phyloP scores from a whole-genome alignment of 768 basidiomycete species.

The Neoboletus brunneissimus region DNA sequence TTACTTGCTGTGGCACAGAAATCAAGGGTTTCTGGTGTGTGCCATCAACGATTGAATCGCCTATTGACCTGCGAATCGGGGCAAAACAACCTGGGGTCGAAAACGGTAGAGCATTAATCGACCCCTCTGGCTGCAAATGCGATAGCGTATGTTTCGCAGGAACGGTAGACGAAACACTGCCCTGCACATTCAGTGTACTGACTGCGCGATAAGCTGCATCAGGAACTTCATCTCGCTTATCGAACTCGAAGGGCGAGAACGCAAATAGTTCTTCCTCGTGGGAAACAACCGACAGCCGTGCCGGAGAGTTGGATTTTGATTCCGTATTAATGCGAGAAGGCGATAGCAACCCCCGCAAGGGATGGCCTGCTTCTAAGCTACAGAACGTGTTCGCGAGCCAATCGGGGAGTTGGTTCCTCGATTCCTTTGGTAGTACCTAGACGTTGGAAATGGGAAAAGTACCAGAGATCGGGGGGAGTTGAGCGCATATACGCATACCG shows the following conservation, averaged over 20 bases:
- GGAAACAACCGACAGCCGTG: constrained; percentile 1
- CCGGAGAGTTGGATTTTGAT: background rate
- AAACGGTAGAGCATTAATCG: constrained; percentile 14
- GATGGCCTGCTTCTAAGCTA: constrained; percentile 38
- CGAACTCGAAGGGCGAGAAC: constrained; percentile 26
- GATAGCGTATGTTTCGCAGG: background rate
- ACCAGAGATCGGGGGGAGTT: constrained; percentile 10
- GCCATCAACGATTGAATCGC: background rate
- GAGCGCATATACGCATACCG: constrained; percentile 34
- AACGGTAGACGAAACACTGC: background rate
- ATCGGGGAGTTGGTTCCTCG: constrained; percentile 40
- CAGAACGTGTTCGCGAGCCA: constrained; percentile 58
- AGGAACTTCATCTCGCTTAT: constrained; percentile 5
- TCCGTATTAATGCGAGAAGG: constrained; percentile 14
- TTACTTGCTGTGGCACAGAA: constrained; percentile 8
- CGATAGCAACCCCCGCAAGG: constrained; percentile 33
- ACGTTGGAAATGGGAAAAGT: constrained; percentile 11
- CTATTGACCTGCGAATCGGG: constrained; percentile 2
- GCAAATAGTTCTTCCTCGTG: constrained; percentile 26
- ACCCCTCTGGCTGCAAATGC: background rate
- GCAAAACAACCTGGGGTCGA: constrained; percentile 26
- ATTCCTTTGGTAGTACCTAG: constrained; percentile 20
- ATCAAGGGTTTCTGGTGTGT: constrained; percentile 2
- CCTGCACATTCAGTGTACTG: background rate
- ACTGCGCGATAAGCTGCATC: constrained; percentile 1